Percentiles rank a stretch among this genome's conserved stretches.
phyloP scores from a whole-genome alignment of 352 stramenopile species.

The Pythium apleroticum region DNA sequence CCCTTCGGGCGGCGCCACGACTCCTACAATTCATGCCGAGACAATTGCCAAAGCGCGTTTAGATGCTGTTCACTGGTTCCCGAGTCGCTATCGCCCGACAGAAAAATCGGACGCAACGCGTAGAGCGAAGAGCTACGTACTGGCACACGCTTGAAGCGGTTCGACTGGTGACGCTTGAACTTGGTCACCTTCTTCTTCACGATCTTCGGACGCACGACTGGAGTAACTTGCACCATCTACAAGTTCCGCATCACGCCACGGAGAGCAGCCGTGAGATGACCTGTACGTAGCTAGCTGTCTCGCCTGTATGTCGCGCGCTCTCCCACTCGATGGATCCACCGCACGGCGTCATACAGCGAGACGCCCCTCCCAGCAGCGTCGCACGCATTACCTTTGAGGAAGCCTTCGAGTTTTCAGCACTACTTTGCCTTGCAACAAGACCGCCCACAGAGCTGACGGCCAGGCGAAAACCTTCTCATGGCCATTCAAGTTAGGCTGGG shows the following conservation, averaged over 20 bases:
- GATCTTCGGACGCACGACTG: conserved; percentile 90
- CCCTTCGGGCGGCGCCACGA: conserved; percentile 98
- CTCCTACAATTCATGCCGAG: conserved; percentile 40
- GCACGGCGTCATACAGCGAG: background rate
- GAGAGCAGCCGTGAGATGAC: background rate
- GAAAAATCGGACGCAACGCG: background rate
- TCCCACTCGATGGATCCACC: background rate
- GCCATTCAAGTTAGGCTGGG: conserved; percentile 64
- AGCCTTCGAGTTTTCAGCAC: conserved; percentile 89
- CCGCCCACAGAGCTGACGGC: conserved; percentile 21
- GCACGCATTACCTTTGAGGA: conserved; percentile 74
- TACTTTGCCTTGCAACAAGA: conserved; percentile 38
- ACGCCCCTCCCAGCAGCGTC: background rate
- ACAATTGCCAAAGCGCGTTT: background rate
- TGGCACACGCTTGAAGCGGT: conserved; percentile 98
- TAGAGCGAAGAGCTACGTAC: conserved; percentile 54
- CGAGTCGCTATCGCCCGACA: background rate
- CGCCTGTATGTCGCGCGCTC: background rate
- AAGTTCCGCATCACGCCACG: background rate
- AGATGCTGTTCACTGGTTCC: background rate
- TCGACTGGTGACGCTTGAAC: conserved; percentile 98
- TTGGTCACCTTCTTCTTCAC: conserved; percentile 99
- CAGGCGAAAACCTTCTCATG: conserved; percentile 37
- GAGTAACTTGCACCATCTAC: conserved; percentile 91
- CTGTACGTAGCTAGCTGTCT: conserved; percentile 1